Conservation (phyloP, 257 asterid species). For the Gardenia jasminoides region DNA sequence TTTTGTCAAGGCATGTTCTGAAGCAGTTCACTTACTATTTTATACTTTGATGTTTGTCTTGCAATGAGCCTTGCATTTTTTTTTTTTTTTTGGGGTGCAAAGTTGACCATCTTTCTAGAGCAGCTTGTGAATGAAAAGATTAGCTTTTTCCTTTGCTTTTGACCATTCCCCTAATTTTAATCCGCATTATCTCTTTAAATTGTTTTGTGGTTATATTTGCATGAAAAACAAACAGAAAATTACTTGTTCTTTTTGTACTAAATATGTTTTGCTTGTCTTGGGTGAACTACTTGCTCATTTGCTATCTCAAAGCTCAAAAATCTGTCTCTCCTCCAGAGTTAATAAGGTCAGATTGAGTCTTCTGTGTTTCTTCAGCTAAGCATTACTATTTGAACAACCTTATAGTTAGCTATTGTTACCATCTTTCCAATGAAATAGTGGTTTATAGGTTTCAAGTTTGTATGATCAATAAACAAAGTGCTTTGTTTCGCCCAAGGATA, state of each 20-base stretch:
- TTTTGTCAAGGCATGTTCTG: background rate
- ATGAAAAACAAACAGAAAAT: background rate
- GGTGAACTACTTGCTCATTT: background rate
- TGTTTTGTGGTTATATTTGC: background rate
- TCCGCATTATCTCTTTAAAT: background rate
- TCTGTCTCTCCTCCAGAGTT: background rate
- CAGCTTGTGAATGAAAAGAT: background rate
- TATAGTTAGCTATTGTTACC: background rate
- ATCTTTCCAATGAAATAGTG: background rate
- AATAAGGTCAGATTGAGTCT: background rate
- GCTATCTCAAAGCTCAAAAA: background rate
- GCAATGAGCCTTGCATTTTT: background rate
- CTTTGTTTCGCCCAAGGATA: too few relatives aligned
- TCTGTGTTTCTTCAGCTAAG: background rate
- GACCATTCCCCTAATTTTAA: too few relatives aligned
- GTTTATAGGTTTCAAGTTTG: background rate
- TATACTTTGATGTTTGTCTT: background rate
- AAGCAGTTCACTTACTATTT: background rate
- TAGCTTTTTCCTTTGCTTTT: background rate
- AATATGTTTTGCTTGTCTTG: background rate
- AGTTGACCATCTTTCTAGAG: background rate
- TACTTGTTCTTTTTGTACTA: background rate
- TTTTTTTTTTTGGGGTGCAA: background rate
- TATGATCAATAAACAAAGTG: background rate
- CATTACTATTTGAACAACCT: background rate